Percentiles rank a stretch among this genome's conserved stretches.
phyloP scores from a whole-genome alignment of 2,329 filamentous ascomycete species.

The Ophiostoma perfectum region DNA sequence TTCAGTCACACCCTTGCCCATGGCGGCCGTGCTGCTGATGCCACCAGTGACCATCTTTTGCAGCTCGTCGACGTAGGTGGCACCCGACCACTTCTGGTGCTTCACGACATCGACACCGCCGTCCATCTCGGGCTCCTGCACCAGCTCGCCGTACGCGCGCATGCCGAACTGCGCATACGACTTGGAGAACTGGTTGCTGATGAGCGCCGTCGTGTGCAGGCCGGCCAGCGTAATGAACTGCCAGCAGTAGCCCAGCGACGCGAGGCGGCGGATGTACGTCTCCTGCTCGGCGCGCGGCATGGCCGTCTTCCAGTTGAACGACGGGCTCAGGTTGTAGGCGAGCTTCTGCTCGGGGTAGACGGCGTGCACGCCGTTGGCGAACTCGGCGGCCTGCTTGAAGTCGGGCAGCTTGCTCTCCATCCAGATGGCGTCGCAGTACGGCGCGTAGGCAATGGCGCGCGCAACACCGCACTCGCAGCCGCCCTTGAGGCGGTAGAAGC shows the following conservation, averaged over 20 bases:
- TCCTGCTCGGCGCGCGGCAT: constrained; percentile 90
- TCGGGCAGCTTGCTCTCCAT: constrained; percentile 99
- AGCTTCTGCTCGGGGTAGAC: constrained; percentile 98
- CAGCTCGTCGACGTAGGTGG: constrained; percentile 89
- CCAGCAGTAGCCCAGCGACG: constrained; percentile 91
- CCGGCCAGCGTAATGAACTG: constrained; percentile 99
- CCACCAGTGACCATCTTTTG: constrained; percentile 97
- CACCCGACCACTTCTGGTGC: constrained; percentile 98
- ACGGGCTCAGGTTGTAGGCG: constrained; percentile 95
- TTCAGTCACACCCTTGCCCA: constrained; percentile 97
- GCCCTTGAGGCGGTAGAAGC: constrained; percentile 88
- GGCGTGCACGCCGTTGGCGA: constrained; percentile 87
- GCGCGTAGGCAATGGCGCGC: constrained; percentile 83
- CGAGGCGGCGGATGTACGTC: constrained; percentile 92
- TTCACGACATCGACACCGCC: constrained; percentile 87
- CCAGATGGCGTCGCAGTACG: constrained; percentile 95
- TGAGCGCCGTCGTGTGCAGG: constrained; percentile 89
- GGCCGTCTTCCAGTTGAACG: constrained; percentile 99
- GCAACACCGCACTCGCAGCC: constrained; percentile 89
- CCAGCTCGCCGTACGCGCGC: constrained; percentile 93
- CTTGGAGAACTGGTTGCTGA: constrained; percentile 80
- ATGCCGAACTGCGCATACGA: constrained; percentile 80
- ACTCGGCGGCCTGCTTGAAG: constrained; percentile 83
- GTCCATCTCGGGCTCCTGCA: constrained; percentile 97
- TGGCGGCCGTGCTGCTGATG: constrained; percentile 84